phyloP scores from a whole-genome alignment of 495 filamentous ascomycete genomes.

The Coniosporium apollinis region DNA sequence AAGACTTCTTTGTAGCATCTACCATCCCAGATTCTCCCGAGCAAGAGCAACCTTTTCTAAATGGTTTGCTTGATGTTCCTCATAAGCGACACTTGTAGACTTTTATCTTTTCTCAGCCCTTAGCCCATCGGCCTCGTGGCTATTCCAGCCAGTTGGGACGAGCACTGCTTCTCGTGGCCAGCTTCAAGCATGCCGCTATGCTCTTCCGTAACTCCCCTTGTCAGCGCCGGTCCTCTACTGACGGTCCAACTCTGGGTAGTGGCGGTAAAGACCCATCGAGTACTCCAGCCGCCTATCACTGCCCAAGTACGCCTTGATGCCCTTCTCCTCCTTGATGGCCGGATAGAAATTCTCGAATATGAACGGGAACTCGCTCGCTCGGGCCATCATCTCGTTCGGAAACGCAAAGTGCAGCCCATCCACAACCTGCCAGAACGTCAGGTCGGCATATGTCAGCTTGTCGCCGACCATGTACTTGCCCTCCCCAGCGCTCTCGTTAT shows the following conservation, averaged over 20 bases:
- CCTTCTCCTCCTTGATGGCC: conserved; percentile 34
- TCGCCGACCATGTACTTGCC: conserved; percentile 43
- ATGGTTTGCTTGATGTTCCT: no score
- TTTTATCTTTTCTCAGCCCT: no score
- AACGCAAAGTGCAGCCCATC: conserved; percentile 41
- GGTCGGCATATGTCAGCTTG: conserved; percentile 45
- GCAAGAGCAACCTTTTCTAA: no score
- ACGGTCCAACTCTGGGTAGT: conserved; percentile 45
- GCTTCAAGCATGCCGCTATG: no score
- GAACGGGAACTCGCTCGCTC: conserved; percentile 27
- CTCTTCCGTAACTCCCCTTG: no score
- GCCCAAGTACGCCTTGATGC: conserved; percentile 40
- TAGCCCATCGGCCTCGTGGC: no score
- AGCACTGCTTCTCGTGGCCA: no score
- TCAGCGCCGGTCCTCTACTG: no score
- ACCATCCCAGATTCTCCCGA: no score
- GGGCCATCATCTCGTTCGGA: conserved; percentile 38
- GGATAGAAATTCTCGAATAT: conserved; percentile 39
- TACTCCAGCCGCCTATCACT: conserved; percentile 40
- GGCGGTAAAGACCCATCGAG: conserved; percentile 38
- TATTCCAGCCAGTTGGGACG: no score
- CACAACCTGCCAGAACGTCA: conserved; percentile 48
- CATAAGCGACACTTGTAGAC: no score
- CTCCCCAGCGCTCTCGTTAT: conserved; percentile 29
- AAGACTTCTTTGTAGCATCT: no score